These are phyloP conservation scores for Tolypocladium paradoxum DNA, from an alignment of 2,329 filamentous ascomycete genomes.

Conservation along the genomic window DNA sequence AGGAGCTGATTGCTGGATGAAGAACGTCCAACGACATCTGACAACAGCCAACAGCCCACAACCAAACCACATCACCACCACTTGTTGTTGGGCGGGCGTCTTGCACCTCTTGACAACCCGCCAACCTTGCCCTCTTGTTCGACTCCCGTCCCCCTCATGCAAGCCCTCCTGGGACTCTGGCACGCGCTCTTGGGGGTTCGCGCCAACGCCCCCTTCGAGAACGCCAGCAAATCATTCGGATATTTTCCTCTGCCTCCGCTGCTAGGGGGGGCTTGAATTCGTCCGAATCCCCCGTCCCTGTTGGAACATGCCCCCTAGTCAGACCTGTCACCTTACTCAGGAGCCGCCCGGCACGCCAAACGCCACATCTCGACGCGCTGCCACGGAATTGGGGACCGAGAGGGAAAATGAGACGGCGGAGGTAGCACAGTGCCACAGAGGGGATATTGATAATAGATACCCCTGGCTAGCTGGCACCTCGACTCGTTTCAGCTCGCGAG, in stretches of 20 bases:
- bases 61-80: not conserved
- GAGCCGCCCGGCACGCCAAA: not conserved
- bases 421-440: not conserved
- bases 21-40: not conserved
- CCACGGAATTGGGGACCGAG: not conserved
- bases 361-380: not conserved
- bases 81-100: not conserved
- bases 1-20: slow-evolving; percentile 17
- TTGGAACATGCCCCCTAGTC: no score
- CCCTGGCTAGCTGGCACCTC: not conserved
- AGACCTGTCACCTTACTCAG: no score
- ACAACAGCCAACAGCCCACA: not conserved
- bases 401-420: not conserved
- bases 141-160: not conserved
- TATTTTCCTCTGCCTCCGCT: not conserved
- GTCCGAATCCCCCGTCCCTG: no score
- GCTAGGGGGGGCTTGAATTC: no score
- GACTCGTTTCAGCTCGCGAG: not conserved
- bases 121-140: not conserved
- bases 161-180: not conserved
- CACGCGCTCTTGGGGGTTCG: not conserved
- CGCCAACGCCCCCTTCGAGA: not conserved
- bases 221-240: not conserved
- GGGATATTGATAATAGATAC: not conserved
- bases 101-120: not conserved